These are phyloP conservation scores for Labyrinthula sp. DNA, from an alignment of 352 stramenopile species.

Conservation along the genomic window DNA sequence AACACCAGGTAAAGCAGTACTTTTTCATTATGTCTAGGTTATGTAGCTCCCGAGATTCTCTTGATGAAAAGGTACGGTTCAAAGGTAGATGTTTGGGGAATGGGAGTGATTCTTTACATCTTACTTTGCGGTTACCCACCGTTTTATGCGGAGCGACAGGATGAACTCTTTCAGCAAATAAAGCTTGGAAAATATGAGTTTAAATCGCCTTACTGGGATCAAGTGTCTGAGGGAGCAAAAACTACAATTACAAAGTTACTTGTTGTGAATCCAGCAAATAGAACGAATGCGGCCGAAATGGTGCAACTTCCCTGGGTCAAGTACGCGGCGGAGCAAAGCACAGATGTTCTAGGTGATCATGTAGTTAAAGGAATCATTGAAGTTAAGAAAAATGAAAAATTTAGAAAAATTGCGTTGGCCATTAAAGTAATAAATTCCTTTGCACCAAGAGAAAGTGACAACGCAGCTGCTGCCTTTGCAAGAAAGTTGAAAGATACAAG, in stretches of 20 bases:
- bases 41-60: conserved; percentile 38
- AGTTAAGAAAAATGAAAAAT: conserved; percentile 15
- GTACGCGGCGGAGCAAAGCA: conserved; percentile 26
- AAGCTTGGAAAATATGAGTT: conserved; percentile 62
- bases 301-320: conserved; percentile 28
- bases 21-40: conserved; percentile 28
- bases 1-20: conserved; percentile 30
- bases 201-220: conserved; percentile 70
- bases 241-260: conserved; percentile 31
- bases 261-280: conserved; percentile 29
- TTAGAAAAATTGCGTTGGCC: conserved; percentile 7
- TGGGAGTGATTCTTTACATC: conserved; percentile 37
- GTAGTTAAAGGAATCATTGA: conserved; percentile 23
- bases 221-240: conserved; percentile 72
- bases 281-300: conserved; percentile 20
- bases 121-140: conserved; percentile 36
- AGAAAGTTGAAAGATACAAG: background rate
- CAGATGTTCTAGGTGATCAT: conserved; percentile 10
- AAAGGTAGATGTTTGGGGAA: conserved; percentile 36
- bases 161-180: conserved; percentile 61
- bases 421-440: conserved; percentile 14
- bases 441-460: background rate
- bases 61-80: conserved; percentile 29
- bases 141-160: conserved; percentile 41
- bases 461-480: background rate